These are phyloP conservation scores for Xylaria bambusicola DNA, from an alignment of 495 filamentous ascomycete genomes.

Conservation along the genomic window DNA sequence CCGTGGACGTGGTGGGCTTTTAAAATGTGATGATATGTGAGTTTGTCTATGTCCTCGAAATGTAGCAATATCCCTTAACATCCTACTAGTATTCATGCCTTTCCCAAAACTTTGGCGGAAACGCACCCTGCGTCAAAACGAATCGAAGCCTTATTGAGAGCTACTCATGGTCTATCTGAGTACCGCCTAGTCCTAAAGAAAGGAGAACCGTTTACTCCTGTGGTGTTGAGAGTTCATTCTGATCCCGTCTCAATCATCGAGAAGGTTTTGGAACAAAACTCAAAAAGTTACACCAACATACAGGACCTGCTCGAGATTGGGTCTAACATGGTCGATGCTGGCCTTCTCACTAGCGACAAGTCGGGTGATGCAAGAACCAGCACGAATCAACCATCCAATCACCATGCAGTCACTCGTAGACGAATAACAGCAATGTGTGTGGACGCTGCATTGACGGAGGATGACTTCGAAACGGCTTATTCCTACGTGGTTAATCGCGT, in stretches of 20 bases:
- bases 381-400: conserved; percentile 16
- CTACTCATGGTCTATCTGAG: conserved; percentile 83
- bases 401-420: conserved; percentile 50
- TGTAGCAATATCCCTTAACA: not conserved
- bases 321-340: conserved; percentile 71
- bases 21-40: conserved; percentile 81
- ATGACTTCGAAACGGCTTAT: conserved; percentile 97
- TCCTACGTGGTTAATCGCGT: conserved; percentile 82
- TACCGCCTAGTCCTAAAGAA: conserved; percentile 89
- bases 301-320: conserved; percentile 83
- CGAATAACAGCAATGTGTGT: conserved; percentile 88
- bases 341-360: conserved; percentile 48
- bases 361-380: conserved; percentile 8
- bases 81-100: conserved; percentile 62
- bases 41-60: conserved; percentile 31
- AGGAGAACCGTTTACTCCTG: conserved; percentile 88
- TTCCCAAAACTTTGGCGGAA: conserved; percentile 62
- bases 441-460: conserved; percentile 77
- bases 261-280: conserved; percentile 87
- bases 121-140: conserved; percentile 55
- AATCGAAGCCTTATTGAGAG: conserved; percentile 70
- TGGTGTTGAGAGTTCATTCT: conserved; percentile 80
- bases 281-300: conserved; percentile 79
- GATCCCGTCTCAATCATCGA: conserved; percentile 83
- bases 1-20: conserved; percentile 76